phyloP scores from a whole-genome alignment of 257 asterid genomes.

The Solanum chmielewskii region DNA sequence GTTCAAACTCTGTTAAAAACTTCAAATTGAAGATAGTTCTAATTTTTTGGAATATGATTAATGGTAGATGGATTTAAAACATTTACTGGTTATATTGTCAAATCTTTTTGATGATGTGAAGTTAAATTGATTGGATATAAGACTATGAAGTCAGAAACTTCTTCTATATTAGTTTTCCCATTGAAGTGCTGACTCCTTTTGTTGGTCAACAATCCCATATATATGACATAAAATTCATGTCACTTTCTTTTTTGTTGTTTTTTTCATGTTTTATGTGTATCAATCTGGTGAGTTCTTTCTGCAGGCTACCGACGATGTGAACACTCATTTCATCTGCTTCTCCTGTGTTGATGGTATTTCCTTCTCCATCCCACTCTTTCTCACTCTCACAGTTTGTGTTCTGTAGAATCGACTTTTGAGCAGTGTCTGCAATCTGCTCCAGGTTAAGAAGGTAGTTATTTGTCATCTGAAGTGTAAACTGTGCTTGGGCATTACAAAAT shows the following conservation, averaged over 20 bases:
- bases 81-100: background rate
- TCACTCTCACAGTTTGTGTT: background rate
- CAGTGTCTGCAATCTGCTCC: background rate
- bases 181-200: background rate
- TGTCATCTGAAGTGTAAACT: background rate
- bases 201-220: background rate
- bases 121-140: background rate
- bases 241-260: background rate
- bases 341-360: slow-evolving; percentile 3
- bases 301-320: slow-evolving; percentile 70
- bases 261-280: background rate
- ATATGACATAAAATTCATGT: background rate
- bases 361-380: background rate
- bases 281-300: slow-evolving; percentile 4
- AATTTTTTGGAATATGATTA: background rate
- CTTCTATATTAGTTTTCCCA: background rate
- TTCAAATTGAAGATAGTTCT: background rate
- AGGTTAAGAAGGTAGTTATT: background rate
- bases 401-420: background rate
- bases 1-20: background rate
- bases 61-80: background rate
- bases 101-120: background rate
- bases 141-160: background rate
- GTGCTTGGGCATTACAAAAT: background rate
- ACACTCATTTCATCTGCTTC: slow-evolving; percentile 85